Conservation (phyloP, 345 rosid genomes). For the Linum lewisii region DNA sequence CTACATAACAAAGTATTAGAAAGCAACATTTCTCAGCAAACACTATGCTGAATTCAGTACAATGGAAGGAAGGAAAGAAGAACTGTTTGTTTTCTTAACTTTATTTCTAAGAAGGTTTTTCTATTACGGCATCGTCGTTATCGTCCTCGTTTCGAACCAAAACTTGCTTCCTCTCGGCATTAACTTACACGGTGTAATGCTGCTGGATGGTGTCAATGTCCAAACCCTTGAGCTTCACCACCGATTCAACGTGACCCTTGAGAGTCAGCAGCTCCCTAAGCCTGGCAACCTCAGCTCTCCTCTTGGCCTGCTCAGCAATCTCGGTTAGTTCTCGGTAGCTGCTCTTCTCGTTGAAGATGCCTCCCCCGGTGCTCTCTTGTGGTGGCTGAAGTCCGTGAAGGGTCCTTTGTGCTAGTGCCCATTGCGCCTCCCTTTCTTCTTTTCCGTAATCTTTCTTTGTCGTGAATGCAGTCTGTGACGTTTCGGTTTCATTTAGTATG, state of each 20-base stretch:
- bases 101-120: no score
- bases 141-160: no score
- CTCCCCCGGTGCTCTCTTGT: slow-evolving; percentile 24
- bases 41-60: no score
- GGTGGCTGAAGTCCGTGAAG: slow-evolving; percentile 71
- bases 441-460: slow-evolving; percentile 81
- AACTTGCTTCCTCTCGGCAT: no score
- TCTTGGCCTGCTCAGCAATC: slow-evolving; percentile 85
- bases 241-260: slow-evolving; percentile 85
- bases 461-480: slow-evolving; percentile 67
- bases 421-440: slow-evolving; percentile 87
- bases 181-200: slow-evolving; percentile 57
- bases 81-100: no score
- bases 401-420: slow-evolving; percentile 83
- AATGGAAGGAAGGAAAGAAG: no score
- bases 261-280: slow-evolving; percentile 75
- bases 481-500: no score
- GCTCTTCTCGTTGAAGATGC: slow-evolving; percentile 41
- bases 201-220: slow-evolving; percentile 74
- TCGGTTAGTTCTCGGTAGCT: slow-evolving; percentile 66
- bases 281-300: slow-evolving; percentile 84
- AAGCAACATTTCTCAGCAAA: no score
- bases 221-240: slow-evolving; percentile 75
- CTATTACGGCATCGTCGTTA: no score
- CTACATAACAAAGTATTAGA: no score